Base-by-base conservation (phyloP, 2,329 filamentous ascomycete genomes). In the Annulohypoxylon truncatum region DNA sequence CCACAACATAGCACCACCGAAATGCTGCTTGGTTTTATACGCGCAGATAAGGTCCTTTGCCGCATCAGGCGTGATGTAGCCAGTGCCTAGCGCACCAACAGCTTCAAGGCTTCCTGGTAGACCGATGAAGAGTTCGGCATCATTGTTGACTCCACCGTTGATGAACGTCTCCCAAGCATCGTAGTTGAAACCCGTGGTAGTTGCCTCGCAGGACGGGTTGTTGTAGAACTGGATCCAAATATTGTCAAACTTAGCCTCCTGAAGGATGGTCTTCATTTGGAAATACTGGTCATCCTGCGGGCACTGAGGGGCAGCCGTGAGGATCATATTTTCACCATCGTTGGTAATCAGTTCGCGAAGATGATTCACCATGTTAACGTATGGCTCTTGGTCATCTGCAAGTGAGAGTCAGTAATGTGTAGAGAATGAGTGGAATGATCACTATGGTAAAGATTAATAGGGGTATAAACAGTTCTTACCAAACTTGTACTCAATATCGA, bases 181-280 rank as follows among this genome's bases (percentile, higher is more conserved):
- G 66, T 81, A 83, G 76, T 83, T 84, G 75, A 83, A 81, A 29
- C 68, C 67, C 9, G 72, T 64, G 13, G 65, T 48, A 44, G 74
- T 71, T 24, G 76, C 73, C 46, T 80, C 77, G 70, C 81, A 83
- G 18, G 51, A 67, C 0, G 71, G 69, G 72, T 84, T 84, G 77
- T 84, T 83, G 76, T 83, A 84, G 74, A 84, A 85, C 75, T 84
- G 82, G 53, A 85, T 73, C 71, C 82, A 83, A 40, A 82, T 74
- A 12, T 79, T 77, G 24, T 82, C 80, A 28, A 75, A 75, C 22
- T 64, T 33, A 38, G 78, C 73, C 28, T 74, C 52, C 24, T 78
- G 69, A 18, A 83, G 75, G 38, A 87, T 81, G 1, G 72, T 66
- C 47, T 79, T 79, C 73, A 87, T 82, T 62, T 80, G 71, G 26